Base-by-base conservation (phyloP, 2,329 filamentous ascomycete species). In the Thyridium curvatum region DNA sequence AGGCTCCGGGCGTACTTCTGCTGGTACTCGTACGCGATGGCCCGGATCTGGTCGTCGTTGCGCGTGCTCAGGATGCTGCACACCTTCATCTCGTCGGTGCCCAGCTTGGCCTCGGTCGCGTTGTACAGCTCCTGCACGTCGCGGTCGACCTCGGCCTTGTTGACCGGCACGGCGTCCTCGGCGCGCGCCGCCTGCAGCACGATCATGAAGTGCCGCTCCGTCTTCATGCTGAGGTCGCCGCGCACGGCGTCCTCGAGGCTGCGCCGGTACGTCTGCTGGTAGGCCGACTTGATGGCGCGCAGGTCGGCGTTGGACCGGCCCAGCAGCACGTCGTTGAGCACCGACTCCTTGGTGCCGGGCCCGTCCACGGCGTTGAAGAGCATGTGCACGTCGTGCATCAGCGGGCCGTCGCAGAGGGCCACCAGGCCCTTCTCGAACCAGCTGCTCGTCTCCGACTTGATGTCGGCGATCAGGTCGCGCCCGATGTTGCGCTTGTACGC, bases 281-380 rank as follows among this genome's bases (percentile, higher is more conserved):
- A 97, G 14, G 79, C 75, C 34, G 69, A 62, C 65, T 94, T 94
- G 69, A 98, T 96, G 30, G 86, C 87, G 39, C 78, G 74, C 30
- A 98, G 69, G 52, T 97, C 91, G 28, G 89, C 88, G 53, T 97
- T 97, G 29, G 81, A 85, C 29, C 91, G 78, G 8, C 81, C 74
- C 4, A 96, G 75, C 3, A 97, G 72, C 6, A 95, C 74, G 50
- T 97, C 91, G 57, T 95, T 93, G 36, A 98, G 71, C 1, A 93
- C 71, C 39, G 70, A 68, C 56, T 97, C 91, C 52, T 94, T 94
- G 1, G 91, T 97, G 8, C 93, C 93, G 1, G 79, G 58, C 0
- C 91, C 89, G 35, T 79, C 71, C 66, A 95, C 80, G 2, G 88
- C 83, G 2, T 82, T 71, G 52, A 82, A 71, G 8, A 93, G 65